Evolutionary conservation across 1,139 yeast species (phyloP), one percentile per base, ranked within the genome.

Genomic region (Blastobotrys indianensis): DNA sequence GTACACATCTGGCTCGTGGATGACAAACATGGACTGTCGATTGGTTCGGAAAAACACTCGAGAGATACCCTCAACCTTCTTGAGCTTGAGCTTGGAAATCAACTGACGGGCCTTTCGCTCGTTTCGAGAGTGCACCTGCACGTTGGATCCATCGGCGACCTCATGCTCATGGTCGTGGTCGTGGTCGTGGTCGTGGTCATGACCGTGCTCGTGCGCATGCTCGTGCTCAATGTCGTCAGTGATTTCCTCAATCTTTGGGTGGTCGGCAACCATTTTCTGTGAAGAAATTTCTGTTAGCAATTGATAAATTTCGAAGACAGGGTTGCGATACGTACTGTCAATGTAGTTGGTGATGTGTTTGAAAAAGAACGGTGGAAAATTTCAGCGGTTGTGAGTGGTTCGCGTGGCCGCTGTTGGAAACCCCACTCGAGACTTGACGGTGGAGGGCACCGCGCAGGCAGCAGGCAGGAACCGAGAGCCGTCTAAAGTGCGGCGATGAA

Each of bases 11-110:
- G 98, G 98, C 59, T 73, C 70, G 70, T 86, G 94, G 74, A 92
- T 86, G 67, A 95, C 95, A 70, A 85, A 82, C 68, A 88, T 85
- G 35, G 45, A 12, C 67, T 83, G 79, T 71, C 94, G 90, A 74
- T 87, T 82, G 76, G 86, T 92, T 75, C 85, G 87, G 80, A 92
- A 84, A 60, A 96, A 88, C 64, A 92, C 98, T 76, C 98, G 85
- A 70, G 86, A 75, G 67, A 92, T 85, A 61, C 95, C 96, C 68
- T 85, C 83, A 66, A 92, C 79, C 74, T 80, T 87, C 80, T 86
- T 87, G 73, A 92, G 79, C 70, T 85, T 87, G 64, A 90, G 80
- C 76, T 90, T 90, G 74, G 82, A 75, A 74, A 92, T 83, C 66
- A 83, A 72, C 68, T 85, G 90, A 76, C 94, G 85, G 64, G 98